phyloP scores from a whole-genome alignment of 164 flowering plant species.

The Paratinospora sagittata region DNA sequence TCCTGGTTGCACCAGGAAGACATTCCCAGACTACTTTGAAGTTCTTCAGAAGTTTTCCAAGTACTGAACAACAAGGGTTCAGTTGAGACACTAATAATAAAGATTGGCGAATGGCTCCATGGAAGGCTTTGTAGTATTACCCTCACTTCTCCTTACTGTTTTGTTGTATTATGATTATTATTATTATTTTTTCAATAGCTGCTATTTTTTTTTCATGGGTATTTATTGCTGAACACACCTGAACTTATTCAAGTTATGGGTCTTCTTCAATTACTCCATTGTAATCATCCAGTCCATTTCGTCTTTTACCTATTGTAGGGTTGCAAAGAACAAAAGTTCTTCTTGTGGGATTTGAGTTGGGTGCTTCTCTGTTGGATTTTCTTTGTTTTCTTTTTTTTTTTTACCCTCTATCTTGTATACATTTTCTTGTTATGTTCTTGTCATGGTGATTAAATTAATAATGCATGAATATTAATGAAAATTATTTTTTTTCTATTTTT shows the following conservation, averaged over 20 bases:
- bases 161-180: not conserved
- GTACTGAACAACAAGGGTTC: slow-evolving; percentile 30
- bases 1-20: slow-evolving; percentile 93
- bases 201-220: not conserved
- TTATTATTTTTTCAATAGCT: not conserved
- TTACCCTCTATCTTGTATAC: too few species aligned
- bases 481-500: too few species aligned
- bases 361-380: too few species aligned
- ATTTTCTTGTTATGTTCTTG: too few species aligned
- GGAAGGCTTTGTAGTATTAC: not conserved
- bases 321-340: not conserved
- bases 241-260: not conserved
- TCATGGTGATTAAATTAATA: too few species aligned
- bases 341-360: not conserved
- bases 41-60: slow-evolving; percentile 63
- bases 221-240: not conserved
- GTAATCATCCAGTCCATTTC: not conserved
- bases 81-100: not conserved
- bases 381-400: too few species aligned
- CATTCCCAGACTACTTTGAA: slow-evolving; percentile 97
- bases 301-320: not conserved
- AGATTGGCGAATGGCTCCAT: not conserved
- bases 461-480: too few species aligned
- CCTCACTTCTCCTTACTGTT: not conserved
- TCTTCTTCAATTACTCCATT: not conserved